Conservation (phyloP, 164 flowering plant genomes). For the Protea cynaroides region DNA sequence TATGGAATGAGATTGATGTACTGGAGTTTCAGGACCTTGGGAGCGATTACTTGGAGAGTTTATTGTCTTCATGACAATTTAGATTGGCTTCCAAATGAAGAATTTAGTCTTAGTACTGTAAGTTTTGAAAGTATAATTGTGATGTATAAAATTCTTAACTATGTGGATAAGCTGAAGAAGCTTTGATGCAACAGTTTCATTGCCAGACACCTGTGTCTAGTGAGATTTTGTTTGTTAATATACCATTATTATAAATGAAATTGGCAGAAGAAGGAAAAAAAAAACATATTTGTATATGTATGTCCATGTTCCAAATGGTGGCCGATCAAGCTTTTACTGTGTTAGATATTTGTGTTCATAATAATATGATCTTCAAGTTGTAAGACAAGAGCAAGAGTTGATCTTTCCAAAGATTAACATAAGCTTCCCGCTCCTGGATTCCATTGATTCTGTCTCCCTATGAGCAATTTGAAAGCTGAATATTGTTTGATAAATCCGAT, state of each 20-base stretch:
- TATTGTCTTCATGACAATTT: conserved; percentile 35
- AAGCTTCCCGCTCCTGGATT: too few species aligned
- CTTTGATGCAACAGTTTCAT: background rate
- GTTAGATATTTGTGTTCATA: too few species aligned
- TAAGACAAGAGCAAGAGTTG: too few species aligned
- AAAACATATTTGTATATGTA: too few species aligned
- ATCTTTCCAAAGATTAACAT: too few species aligned
- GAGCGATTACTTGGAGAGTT: conserved; percentile 58
- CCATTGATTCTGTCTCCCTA: too few species aligned
- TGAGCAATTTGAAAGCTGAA: too few species aligned
- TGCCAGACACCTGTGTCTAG: conserved; percentile 1
- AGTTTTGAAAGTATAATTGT: background rate
- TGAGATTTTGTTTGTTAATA: background rate
- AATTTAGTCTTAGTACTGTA: background rate
- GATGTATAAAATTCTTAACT: background rate
- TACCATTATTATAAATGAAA: conserved; percentile 1
- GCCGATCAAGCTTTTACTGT: too few species aligned
- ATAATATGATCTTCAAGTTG: too few species aligned
- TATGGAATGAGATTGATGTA: conserved; percentile 25
- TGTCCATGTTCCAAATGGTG: too few species aligned
- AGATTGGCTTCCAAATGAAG: background rate
- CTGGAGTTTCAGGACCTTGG: conserved; percentile 74
- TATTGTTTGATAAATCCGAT: too few species aligned
- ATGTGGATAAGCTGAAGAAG: conserved; percentile 1
- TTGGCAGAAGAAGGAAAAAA: background rate